Evolutionary conservation across 2,329 filamentous ascomycete species (phyloP).

Genomic region (Aureobasidium sp.): DNA sequence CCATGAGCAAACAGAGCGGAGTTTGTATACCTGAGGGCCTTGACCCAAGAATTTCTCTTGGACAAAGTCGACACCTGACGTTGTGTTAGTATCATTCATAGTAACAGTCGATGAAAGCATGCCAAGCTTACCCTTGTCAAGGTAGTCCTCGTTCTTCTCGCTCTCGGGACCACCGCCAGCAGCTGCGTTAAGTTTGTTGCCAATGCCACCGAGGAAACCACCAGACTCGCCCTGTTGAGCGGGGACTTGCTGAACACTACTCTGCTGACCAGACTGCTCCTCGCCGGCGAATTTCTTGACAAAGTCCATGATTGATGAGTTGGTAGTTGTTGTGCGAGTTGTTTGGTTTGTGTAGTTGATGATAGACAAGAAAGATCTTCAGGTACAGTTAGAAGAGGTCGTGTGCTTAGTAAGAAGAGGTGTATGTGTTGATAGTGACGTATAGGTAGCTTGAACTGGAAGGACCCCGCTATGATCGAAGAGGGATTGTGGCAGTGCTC

Average conservation of each 20-base stretch:
- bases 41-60: conserved; percentile 66
- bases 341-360: background rate
- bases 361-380: background rate
- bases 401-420: background rate
- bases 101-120: background rate
- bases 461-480: conserved; percentile 3
- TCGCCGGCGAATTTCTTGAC: conserved; percentile 37
- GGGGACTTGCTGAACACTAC: conserved; percentile 21
- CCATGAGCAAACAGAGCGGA: background rate
- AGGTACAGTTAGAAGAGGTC: background rate
- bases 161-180: conserved; percentile 64
- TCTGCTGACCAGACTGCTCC: background rate
- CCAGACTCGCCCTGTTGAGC: conserved; percentile 28
- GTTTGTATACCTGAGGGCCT: conserved; percentile 35
- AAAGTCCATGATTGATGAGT: conserved; percentile 34
- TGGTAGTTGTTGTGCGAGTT: background rate
- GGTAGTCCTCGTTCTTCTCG: conserved; percentile 74
- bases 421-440: background rate
- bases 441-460: background rate
- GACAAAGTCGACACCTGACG: conserved; percentile 61
- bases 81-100: background rate
- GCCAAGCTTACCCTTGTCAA: conserved; percentile 61
- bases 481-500: background rate
- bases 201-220: conserved; percentile 49
- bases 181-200: conserved; percentile 61